A percentile compares a stretch with the other conserved stretches of the same genome.
phyloP scores from a whole-genome alignment of 2,329 filamentous ascomycete genomes.

The Pyrenochaeta sp. region DNA sequence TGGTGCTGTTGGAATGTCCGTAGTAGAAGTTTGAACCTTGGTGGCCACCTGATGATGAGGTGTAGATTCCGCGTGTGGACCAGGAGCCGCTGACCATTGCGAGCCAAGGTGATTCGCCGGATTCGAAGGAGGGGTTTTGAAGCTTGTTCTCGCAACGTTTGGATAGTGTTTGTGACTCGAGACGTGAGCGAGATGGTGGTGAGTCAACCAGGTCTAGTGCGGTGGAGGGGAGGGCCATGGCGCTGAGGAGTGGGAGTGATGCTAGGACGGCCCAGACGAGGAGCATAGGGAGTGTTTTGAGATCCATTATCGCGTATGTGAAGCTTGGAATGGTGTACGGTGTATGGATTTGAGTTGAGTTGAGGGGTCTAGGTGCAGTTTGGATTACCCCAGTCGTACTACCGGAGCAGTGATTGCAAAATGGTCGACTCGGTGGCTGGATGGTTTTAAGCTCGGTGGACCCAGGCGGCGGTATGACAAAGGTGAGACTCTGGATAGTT shows the following conservation, averaged over 20 bases:
- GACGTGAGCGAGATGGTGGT: neutral
- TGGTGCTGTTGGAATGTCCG: constrained; percentile 19
- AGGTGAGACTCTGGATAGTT: neutral
- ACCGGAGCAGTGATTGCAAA: neutral
- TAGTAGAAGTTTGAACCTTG: constrained; percentile 14
- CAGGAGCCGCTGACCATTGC: constrained; percentile 27
- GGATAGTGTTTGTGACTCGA: neutral
- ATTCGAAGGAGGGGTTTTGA: constrained; percentile 31
- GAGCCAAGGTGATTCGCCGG: constrained; percentile 21
- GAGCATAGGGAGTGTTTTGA: constrained; percentile 2
- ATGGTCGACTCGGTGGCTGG: neutral
- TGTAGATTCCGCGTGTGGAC: constrained; percentile 11
- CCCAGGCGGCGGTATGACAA: neutral
- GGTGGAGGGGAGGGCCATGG: constrained; percentile 1
- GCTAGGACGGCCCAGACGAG: constrained; percentile 6
- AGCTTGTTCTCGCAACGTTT: constrained; percentile 23
- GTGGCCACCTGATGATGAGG: constrained; percentile 9
- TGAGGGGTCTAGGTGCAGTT: neutral
- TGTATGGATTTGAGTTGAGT: neutral
- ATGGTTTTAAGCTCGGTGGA: neutral
- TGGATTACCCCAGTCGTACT: neutral
- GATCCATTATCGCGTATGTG: neutral
- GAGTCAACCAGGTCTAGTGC: neutral
- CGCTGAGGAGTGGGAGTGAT: constrained; percentile 3
- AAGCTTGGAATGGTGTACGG: neutral